Conservation (phyloP, 208 protist genomes). For the Spongospora subterranea region DNA sequence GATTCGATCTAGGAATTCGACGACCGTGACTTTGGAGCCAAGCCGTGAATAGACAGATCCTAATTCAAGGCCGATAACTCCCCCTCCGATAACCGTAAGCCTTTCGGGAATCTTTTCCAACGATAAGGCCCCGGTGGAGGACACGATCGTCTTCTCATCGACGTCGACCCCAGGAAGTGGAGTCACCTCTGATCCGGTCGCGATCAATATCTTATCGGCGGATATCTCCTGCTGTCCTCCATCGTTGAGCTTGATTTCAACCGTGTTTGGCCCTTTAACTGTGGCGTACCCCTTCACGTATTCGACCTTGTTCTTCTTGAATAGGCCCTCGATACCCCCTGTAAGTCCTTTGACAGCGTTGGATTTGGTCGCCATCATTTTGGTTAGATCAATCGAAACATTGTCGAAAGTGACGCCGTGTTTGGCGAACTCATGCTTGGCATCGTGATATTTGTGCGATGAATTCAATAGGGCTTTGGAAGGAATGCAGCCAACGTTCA, state of each 20-base stretch:
- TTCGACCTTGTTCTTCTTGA: slow-evolving; percentile 97
- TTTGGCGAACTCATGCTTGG: slow-evolving; percentile 88
- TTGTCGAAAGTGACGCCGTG: slow-evolving; percentile 86
- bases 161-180: slow-evolving; percentile 89
- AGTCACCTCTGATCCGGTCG: slow-evolving; percentile 95
- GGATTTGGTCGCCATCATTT: slow-evolving; percentile 88
- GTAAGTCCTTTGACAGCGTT: slow-evolving; percentile 91
- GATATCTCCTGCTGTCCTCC: slow-evolving; percentile 81
- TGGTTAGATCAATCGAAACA: slow-evolving; percentile 69
- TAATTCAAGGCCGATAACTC: slow-evolving; percentile 92
- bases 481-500: slow-evolving; percentile 99
- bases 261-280: slow-evolving; percentile 73
- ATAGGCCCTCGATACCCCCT: slow-evolving; percentile 95
- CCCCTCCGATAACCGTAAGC: slow-evolving; percentile 97
- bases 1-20: slow-evolving; percentile 93
- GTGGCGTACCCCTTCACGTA: slow-evolving; percentile 89
- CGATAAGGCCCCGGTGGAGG: slow-evolving; percentile 87
- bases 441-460: slow-evolving; percentile 95
- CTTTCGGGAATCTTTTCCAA: slow-evolving; percentile 92
- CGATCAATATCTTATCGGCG: slow-evolving; percentile 96
- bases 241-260: slow-evolving; percentile 77
- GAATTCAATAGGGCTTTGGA: slow-evolving; percentile 98
- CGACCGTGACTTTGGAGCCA: slow-evolving; percentile 93
- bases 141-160: slow-evolving; percentile 96
- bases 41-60: slow-evolving; percentile 97